phyloP scores from a whole-genome alignment of 805 yeast genomes.

The Limtongia smithiae region DNA sequence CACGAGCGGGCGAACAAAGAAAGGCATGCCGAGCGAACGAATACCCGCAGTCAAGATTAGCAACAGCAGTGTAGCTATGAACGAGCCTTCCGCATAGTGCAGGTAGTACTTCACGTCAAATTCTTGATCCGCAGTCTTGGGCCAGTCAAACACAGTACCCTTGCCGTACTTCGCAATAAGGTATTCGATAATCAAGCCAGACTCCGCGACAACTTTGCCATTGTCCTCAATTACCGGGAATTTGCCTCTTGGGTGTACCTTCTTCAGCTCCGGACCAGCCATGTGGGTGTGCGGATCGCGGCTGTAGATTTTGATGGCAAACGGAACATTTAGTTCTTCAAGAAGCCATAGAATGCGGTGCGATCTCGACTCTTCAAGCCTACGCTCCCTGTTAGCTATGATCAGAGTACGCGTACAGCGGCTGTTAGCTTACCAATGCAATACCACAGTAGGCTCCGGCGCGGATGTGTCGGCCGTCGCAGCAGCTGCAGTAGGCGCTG shows the following conservation, averaged over 20 bases:
- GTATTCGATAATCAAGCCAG: constrained; percentile 56
- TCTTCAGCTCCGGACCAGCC: constrained; percentile 49
- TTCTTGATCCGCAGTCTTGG: constrained; percentile 41
- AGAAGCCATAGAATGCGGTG: constrained; percentile 61
- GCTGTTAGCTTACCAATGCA: too few relatives aligned
- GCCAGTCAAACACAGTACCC: constrained; percentile 35
- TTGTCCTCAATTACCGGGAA: constrained; percentile 56
- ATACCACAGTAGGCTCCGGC: too few relatives aligned
- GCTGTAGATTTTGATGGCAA: constrained; percentile 51
- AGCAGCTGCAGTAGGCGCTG: too few relatives aligned
- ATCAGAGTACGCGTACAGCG: too few relatives aligned
- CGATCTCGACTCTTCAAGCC: constrained; percentile 56
- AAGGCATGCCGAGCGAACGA: constrained; percentile 36
- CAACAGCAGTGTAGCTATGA: constrained; percentile 49
- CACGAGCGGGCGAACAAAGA: constrained; percentile 47
- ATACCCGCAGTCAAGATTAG: constrained; percentile 28
- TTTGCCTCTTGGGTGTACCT: constrained; percentile 61
- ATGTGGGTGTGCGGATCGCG: constrained; percentile 48
- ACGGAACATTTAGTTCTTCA: constrained; percentile 56
- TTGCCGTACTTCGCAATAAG: constrained; percentile 51
- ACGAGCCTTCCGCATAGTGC: constrained; percentile 60
- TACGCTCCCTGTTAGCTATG: too few relatives aligned
- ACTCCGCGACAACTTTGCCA: constrained; percentile 50
- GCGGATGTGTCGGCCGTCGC: too few relatives aligned
- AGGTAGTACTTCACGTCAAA: constrained; percentile 50